Base-by-base conservation (phyloP, 192 early-diverging fungal genomes). In the Chytriomyces sp. region DNA sequence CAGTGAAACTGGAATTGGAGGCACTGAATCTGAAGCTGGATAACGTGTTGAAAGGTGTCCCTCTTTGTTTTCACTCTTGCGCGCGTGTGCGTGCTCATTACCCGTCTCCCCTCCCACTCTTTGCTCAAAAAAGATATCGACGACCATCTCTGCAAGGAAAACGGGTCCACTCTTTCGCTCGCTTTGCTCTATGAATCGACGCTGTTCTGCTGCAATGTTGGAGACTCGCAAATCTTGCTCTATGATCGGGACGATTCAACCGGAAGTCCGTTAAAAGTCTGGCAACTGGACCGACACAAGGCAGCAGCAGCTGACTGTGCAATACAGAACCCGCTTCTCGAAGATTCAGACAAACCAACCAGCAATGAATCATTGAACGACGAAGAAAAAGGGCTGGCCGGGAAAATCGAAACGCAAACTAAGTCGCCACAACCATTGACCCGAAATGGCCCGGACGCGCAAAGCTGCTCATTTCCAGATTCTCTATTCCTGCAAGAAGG, bases 401-500 rank as follows among this genome's bases (percentile, higher is more conserved):
- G n/a, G 16, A 13, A 16, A 11, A 18, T 44, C 11, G 18, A 16
- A 11, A 16, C 66, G 8, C 9, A 20, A 47, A 3, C 63, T 5
- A 1, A 18, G 11, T n/a, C 28, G 10, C 8, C 66, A 46, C 13
- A 13, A 13, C 20, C 53, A 13, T n/a, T 20, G 16, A 20, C 53
- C 16, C 53, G 53, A 57, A 57, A n/a, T 13, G 18, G 11, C 11
- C 16, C 66, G 18, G 61, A 73, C 45, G 26, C 72, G 11, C 72
- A 73, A n/a, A 47, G 20, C 10, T 73, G 72, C n/a, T 61, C 59
- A 3, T 73, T 20, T 45, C 72, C 72, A 0, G 72, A 73, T 44
- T 73, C 72, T 63, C 43, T 73, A 20, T 73, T 73, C 63, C 23
- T 73, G 8, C 72, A 73, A 45, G 72, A 73, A 45, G 72, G 72